Evolutionary conservation across 306 rosid genomes (phyloP).

Genomic region (Cyclanthera cordifolia): DNA sequence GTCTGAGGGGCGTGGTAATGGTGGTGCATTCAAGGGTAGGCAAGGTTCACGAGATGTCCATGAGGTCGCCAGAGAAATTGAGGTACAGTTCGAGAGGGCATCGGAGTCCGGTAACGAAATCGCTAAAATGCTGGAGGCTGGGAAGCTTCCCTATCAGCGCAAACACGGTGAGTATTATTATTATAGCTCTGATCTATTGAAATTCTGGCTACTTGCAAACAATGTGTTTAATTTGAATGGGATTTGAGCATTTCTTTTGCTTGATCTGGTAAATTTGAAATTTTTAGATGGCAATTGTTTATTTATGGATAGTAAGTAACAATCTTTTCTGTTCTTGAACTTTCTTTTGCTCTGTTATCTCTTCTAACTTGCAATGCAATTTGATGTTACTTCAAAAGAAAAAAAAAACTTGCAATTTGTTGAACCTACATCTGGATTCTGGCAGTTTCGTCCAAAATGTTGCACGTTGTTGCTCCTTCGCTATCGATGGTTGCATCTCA

Average conservation of each 20-base stretch:
- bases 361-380: constrained; percentile 6
- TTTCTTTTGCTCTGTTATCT: background rate
- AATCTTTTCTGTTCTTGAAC: constrained; percentile 1
- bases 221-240: background rate
- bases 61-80: constrained; percentile 66
- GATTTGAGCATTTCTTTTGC: background rate
- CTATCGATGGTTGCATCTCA: constrained; percentile 43
- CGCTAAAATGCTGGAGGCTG: constrained; percentile 67
- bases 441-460: constrained; percentile 69
- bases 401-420: constrained; percentile 2
- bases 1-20: constrained; percentile 37
- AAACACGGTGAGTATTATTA: constrained; percentile 44
- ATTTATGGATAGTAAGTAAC: background rate
- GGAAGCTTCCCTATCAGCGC: constrained; percentile 49
- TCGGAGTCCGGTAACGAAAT: constrained; percentile 64
- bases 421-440: constrained; percentile 13
- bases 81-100: constrained; percentile 63
- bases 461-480: constrained; percentile 50
- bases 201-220: background rate
- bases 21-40: constrained; percentile 32
- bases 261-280: background rate
- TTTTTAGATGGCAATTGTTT: background rate
- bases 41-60: constrained; percentile 44
- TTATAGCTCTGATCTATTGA: constrained; percentile 17
- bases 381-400: too few relatives aligned